phyloP scores from a whole-genome alignment of 2,329 filamentous ascomycete species.

The Aspergillus uvarum region DNA sequence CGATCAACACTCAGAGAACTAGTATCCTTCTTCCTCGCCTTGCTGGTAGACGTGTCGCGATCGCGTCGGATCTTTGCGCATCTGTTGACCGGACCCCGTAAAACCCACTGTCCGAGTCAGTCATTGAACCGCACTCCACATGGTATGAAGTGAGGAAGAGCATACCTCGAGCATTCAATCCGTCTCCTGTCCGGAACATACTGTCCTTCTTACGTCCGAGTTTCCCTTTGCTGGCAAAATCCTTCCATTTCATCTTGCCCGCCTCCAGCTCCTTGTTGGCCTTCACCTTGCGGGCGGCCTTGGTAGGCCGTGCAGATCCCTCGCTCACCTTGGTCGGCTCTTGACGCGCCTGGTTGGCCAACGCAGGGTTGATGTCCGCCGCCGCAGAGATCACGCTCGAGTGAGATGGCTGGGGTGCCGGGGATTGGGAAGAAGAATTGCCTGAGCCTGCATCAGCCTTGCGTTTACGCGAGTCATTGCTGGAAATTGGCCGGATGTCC shows the following conservation, averaged over 20 bases:
- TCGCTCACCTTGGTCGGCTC: constrained; percentile 64
- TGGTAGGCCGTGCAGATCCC: constrained; percentile 59
- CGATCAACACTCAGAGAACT: neutral
- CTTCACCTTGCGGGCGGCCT: constrained; percentile 75
- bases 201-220: constrained; percentile 86
- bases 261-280: constrained; percentile 89
- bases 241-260: constrained; percentile 91
- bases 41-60: constrained; percentile 82
- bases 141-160: constrained; percentile 8
- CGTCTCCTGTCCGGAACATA: constrained; percentile 93
- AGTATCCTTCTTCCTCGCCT: constrained; percentile 65
- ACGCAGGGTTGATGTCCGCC: constrained; percentile 64
- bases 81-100: constrained; percentile 88
- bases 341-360: constrained; percentile 63
- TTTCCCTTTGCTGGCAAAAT: constrained; percentile 76
- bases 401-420: constrained; percentile 41
- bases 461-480: constrained; percentile 69
- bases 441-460: constrained; percentile 77
- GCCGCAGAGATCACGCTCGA: constrained; percentile 64
- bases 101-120: constrained; percentile 72
- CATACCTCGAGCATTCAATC: constrained; percentile 79
- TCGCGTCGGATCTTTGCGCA: constrained; percentile 86
- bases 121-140: neutral
- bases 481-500: constrained; percentile 76
- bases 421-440: constrained; percentile 45